Percentiles rank a stretch among this genome's conserved stretches.
phyloP scores from a whole-genome alignment of 106 monocot species.

The Platanthera guangdongensis region DNA sequence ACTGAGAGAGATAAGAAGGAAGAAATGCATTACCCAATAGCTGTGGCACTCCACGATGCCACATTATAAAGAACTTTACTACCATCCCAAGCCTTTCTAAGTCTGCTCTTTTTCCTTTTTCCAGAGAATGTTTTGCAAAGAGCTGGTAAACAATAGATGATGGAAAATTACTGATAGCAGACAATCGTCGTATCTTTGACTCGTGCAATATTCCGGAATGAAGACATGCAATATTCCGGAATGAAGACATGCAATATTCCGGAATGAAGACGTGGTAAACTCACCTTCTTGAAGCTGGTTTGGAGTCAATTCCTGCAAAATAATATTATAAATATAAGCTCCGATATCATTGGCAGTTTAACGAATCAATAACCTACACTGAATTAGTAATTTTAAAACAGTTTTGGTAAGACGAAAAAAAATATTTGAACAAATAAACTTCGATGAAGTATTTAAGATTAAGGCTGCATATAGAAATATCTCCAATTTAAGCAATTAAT shows the following conservation, averaged over 20 bases:
- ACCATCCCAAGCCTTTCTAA: conserved; percentile 79
- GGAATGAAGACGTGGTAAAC: background rate
- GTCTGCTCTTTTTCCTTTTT: conserved; percentile 60
- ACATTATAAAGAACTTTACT: conserved; percentile 80
- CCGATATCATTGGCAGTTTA: background rate
- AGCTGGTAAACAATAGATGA: conserved; percentile 22
- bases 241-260: background rate
- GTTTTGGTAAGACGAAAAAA: background rate
- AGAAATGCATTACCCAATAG: conserved; percentile 54
- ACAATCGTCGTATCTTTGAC: background rate
- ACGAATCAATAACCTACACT: background rate
- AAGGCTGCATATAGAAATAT: background rate
- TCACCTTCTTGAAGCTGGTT: conserved; percentile 74
- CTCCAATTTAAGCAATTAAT: background rate
- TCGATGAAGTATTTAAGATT: background rate
- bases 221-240: background rate
- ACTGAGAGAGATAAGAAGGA: background rate
- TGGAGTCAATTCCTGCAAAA: conserved; percentile 67
- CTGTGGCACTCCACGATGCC: conserved; percentile 88
- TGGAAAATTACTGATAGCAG: background rate
- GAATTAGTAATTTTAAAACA: background rate
- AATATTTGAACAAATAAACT: background rate
- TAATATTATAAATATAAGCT: conserved; percentile 1
- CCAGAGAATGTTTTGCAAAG: conserved; percentile 72
- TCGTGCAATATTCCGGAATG: background rate